A percentile compares a stretch with the other conserved stretches of the same genome.
These are phyloP conservation scores for Claviceps cyperi DNA, from an alignment of 2,329 filamentous ascomycete genomes.

Conservation along the genomic window DNA sequence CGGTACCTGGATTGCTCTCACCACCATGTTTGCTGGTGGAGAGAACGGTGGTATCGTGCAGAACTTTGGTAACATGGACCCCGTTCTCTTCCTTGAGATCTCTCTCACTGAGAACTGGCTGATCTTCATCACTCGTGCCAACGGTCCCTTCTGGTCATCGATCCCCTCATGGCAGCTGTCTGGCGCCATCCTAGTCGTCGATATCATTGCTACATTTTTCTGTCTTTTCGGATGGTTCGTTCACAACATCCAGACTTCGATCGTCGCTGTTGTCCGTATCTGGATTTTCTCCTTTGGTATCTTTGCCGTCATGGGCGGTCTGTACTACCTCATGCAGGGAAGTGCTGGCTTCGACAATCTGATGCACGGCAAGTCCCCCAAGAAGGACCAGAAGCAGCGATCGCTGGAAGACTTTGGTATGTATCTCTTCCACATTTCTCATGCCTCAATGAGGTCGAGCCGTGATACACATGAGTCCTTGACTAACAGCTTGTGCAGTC, in stretches of 20 bases:
- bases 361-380: conserved; percentile 79
- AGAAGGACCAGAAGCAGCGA: conserved; percentile 70
- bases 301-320: conserved; percentile 67
- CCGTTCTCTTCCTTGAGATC: conserved; percentile 78
- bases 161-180: conserved; percentile 74
- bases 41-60: conserved; percentile 73
- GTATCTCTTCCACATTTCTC: conserved; percentile 19
- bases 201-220: conserved; percentile 75
- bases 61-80: conserved; percentile 71
- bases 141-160: conserved; percentile 83
- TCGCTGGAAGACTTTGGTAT: conserved; percentile 81
- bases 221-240: conserved; percentile 75
- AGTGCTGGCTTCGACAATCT: conserved; percentile 76
- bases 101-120: conserved; percentile 90
- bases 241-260: conserved; percentile 47
- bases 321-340: conserved; percentile 66
- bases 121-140: conserved; percentile 90
- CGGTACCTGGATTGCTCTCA: conserved; percentile 80
- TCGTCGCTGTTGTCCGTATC: conserved; percentile 73
- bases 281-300: conserved; percentile 87
- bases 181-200: conserved; percentile 66
- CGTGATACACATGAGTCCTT: neutral
- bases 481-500: conserved; percentile 47
- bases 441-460: neutral
- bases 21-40: conserved; percentile 60